Percentiles rank a stretch among this genome's conserved stretches.
Evolutionary conservation across 148 eudicot genomes (phyloP).

Genomic region (Cornus florida): DNA sequence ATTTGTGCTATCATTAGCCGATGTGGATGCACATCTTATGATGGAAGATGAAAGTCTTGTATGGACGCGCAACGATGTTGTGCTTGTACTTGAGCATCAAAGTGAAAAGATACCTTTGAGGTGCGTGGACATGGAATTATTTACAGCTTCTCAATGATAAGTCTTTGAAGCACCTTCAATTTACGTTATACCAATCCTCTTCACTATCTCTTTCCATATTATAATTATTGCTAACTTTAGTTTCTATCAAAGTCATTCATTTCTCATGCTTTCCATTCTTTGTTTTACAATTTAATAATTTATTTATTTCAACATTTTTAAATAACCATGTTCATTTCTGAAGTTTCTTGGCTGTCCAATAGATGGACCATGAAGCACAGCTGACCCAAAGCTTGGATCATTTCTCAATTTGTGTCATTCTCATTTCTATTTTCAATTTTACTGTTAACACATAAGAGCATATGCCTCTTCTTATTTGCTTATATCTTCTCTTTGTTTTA

Average conservation of each 20-base stretch:
- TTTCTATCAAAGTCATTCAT: background rate
- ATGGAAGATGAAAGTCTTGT: conserved; percentile 99
- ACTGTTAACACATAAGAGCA: background rate
- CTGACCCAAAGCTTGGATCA: too few species aligned
- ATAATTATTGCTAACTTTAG: background rate
- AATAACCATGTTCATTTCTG: background rate
- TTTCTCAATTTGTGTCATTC: background rate
- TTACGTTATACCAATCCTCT: background rate
- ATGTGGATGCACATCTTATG: conserved; percentile 87
- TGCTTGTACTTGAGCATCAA: conserved; percentile 93
- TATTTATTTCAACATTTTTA: background rate
- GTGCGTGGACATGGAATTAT: conserved; percentile 29
- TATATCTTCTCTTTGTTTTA: background rate
- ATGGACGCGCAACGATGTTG: conserved; percentile 91
- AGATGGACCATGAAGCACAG: too few species aligned
- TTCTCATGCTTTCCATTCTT: background rate
- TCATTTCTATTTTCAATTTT: background rate
- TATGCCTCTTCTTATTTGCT: background rate
- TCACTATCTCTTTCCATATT: background rate
- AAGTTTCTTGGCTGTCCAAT: too few species aligned
- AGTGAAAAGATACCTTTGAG: conserved; percentile 78
- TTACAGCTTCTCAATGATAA: background rate
- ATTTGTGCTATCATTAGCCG: conserved; percentile 94
- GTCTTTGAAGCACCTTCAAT: background rate
- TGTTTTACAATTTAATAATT: too few species aligned